Conservation (phyloP, 2,329 filamentous ascomycete species). For the Aspergillus chevalieri region DNA sequence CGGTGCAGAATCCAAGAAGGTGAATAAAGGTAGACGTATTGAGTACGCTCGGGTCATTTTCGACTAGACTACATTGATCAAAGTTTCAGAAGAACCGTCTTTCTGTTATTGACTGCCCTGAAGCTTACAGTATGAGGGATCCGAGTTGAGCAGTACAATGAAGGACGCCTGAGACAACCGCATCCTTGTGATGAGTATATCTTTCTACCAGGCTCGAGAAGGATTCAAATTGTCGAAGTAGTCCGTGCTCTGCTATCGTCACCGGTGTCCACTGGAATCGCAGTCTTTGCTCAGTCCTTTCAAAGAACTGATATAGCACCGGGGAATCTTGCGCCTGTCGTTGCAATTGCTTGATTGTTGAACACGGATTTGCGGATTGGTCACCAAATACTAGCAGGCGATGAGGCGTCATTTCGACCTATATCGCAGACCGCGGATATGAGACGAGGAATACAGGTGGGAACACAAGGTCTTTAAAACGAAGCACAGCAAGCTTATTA, state of each 20-base stretch:
- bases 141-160: background rate
- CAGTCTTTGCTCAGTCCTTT: background rate
- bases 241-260: background rate
- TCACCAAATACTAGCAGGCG: background rate
- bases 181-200: background rate
- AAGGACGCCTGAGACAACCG: background rate
- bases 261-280: background rate
- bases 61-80: background rate
- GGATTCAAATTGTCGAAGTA: background rate
- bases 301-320: background rate
- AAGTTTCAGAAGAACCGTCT: background rate
- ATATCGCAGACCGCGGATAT: background rate
- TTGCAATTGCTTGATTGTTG: background rate
- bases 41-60: background rate
- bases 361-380: background rate
- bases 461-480: no score
- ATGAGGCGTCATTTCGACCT: background rate
- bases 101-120: background rate
- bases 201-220: background rate
- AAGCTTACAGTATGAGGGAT: background rate
- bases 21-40: background rate
- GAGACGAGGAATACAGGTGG: no score
- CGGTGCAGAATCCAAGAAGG: background rate
- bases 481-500: no score
- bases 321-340: background rate